Evolutionary conservation across 768 basidiomycete genomes (phyloP), one percentile per base, ranked within the genome.

Genomic region (Sarcodon aspratus): DNA sequence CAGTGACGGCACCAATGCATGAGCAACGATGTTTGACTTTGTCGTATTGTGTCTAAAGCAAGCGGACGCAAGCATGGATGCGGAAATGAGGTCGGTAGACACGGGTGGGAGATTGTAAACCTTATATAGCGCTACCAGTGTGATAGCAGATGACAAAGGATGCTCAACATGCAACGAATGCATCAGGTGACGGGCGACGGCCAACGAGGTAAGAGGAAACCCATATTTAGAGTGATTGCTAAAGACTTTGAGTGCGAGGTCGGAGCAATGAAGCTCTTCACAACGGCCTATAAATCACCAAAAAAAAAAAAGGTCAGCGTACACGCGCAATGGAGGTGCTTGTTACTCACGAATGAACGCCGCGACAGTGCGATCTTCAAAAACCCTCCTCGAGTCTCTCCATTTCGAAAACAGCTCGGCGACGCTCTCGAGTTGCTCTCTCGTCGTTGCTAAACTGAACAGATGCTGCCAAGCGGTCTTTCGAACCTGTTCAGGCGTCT

Each of bases 181-280:
- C 1, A 84, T 59, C 42, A 85, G 72, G 37, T 69, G 71, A 4
- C 74, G 80, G 0, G 72, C 82, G 1, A 72, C 76, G 0, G 65
- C 53, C 9, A 75, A 63, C 3, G 75, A 72, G 7, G 55, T 49
- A 11, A 85, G 67, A 17, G 66, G 59, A 13, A 85, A 54, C 45
- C 75, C 72, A 59, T 84, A 82, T 57, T 78, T 79, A 11, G 78
- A 66, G 49, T 73, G 80, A 57, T 85, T 65, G 17, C 76, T 74
- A 57, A 82, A 80, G 17, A 82, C 74, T 33, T 73, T 64, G 10
- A 86, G 64, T 3, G 81, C 80, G 36, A 84, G 69, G 21, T 63
- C 55, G 3, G 78, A 76, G 49, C 76, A 76, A 11, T 63, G 57
- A 1, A 84, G 70, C 55, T 81, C 72, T 51, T 73, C 67, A 48